A percentile compares a stretch with the other conserved stretches of the same genome.
phyloP scores from a whole-genome alignment of 1,284 basidiomycete genomes.

The Porodaedalea pini region DNA sequence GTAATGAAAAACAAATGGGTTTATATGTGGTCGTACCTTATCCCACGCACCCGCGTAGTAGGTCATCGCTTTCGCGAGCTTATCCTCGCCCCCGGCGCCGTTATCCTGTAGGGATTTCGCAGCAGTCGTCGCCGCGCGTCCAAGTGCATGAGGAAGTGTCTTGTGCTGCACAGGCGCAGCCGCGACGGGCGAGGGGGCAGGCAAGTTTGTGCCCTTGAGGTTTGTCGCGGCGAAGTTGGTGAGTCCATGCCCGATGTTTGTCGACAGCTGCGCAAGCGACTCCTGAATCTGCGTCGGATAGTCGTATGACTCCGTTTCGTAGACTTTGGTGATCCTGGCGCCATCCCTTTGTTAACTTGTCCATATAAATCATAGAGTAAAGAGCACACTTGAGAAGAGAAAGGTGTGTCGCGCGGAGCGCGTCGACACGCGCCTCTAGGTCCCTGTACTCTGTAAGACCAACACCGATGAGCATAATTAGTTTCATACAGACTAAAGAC shows the following conservation, averaged over 20 bases:
- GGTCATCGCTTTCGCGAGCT: slow-evolving; percentile 73
- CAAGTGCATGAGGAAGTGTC: slow-evolving; percentile 93
- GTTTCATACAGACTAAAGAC: not conserved
- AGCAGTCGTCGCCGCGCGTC: slow-evolving; percentile 74
- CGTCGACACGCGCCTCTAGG: slow-evolving; percentile 92
- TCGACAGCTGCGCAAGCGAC: slow-evolving; percentile 67
- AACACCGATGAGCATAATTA: slow-evolving; percentile 10
- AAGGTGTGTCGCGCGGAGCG: slow-evolving; percentile 78
- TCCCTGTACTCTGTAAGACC: slow-evolving; percentile 82
- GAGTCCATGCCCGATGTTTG: slow-evolving; percentile 75
- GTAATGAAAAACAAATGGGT: not conserved
- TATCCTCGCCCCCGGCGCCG: slow-evolving; percentile 47
- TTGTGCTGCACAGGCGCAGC: slow-evolving; percentile 69
- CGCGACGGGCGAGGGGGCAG: slow-evolving; percentile 64
- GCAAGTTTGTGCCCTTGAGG: slow-evolving; percentile 86
- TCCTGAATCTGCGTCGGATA: slow-evolving; percentile 80
- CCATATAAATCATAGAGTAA: no score
- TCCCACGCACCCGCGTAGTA: slow-evolving; percentile 85
- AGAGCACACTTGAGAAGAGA: slow-evolving; percentile 71
- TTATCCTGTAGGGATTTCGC: slow-evolving; percentile 50
- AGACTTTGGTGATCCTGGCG: slow-evolving; percentile 76
- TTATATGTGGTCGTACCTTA: slow-evolving; percentile 45
- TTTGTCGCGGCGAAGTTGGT: slow-evolving; percentile 85
- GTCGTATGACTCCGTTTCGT: slow-evolving; percentile 86
- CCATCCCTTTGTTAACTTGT: no score